Conservation (phyloP, 768 basidiomycete species). For the Erythrobasidium yunnanense region DNA sequence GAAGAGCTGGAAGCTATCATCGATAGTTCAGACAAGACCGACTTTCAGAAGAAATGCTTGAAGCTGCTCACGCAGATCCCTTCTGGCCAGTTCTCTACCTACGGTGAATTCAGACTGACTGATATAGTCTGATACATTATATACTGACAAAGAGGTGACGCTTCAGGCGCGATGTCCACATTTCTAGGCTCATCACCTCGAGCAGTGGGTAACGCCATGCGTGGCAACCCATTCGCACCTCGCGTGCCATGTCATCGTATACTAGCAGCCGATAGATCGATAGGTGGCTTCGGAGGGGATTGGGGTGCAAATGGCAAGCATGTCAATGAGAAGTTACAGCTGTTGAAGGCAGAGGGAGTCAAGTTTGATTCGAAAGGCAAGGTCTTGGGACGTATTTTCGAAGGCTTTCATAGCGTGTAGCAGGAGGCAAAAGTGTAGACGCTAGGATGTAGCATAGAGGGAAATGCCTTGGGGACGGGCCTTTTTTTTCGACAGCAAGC, state of each 20-base stretch:
- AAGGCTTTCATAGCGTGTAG: too few species aligned
- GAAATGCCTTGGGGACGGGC: too few species aligned
- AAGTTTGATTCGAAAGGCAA: constrained; percentile 47
- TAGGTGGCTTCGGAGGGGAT: constrained; percentile 45
- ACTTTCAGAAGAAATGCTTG: constrained; percentile 24
- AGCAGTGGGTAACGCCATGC: constrained; percentile 53
- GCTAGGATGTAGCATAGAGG: too few species aligned
- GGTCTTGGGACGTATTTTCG: constrained; percentile 38
- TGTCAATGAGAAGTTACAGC: constrained; percentile 47
- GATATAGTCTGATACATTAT: constrained; percentile 19
- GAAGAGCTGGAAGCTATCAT: constrained; percentile 16
- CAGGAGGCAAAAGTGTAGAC: too few species aligned
- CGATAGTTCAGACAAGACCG: constrained; percentile 19
- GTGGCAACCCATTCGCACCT: constrained; percentile 58
- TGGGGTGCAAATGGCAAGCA: constrained; percentile 38
- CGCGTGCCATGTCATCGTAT: constrained; percentile 61
- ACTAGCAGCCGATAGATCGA: constrained; percentile 52
- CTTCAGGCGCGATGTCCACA: not conserved
- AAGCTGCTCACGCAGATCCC: constrained; percentile 30
- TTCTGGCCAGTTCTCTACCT: constrained; percentile 31
- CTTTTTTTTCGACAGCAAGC: too few species aligned
- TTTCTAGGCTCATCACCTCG: not conserved
- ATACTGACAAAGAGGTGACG: constrained; percentile 1
- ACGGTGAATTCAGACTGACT: constrained; percentile 24
- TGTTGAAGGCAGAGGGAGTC: constrained; percentile 52